phyloP scores from a whole-genome alignment of 768 basidiomycete species.

The Panus rudis region DNA sequence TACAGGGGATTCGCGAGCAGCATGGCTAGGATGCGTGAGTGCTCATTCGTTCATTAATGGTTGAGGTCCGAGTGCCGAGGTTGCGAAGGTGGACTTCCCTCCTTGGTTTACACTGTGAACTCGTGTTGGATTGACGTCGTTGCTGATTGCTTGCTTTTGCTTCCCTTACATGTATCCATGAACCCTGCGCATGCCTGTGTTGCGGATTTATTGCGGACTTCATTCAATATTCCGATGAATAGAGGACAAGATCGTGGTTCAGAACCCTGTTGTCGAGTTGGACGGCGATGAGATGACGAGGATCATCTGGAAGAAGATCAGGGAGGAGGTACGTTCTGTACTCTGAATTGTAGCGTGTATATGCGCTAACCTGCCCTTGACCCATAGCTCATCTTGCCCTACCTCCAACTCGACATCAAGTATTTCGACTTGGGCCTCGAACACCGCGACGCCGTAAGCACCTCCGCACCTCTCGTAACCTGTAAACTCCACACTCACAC shows the following conservation, averaged over 20 bases:
- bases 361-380: neutral
- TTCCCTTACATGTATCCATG: neutral
- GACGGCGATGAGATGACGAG: slow-evolving; percentile 99
- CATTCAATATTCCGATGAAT: slow-evolving; percentile 1
- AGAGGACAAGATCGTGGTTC: slow-evolving; percentile 63
- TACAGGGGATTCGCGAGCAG: slow-evolving; percentile 9
- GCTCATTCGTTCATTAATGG: neutral
- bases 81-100: slow-evolving; percentile 1
- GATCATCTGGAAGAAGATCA: slow-evolving; percentile 98
- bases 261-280: slow-evolving; percentile 89
- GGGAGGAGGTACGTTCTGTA: slow-evolving; percentile 67
- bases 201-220: neutral
- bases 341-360: neutral
- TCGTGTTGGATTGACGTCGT: too few relatives aligned
- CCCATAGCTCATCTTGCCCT: slow-evolving; percentile 87
- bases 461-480: neutral
- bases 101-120: neutral
- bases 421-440: slow-evolving; percentile 97
- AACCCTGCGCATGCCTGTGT: neutral
- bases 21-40: slow-evolving; percentile 8
- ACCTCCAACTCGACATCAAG: slow-evolving; percentile 93
- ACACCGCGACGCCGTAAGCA: slow-evolving; percentile 73
- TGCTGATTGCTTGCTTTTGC: slow-evolving; percentile 1
- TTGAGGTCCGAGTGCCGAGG: neutral
- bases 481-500: neutral